Percentiles rank a stretch among this genome's conserved stretches.
phyloP scores from a whole-genome alignment of 768 basidiomycete species.

The Leccinellum luteum region DNA sequence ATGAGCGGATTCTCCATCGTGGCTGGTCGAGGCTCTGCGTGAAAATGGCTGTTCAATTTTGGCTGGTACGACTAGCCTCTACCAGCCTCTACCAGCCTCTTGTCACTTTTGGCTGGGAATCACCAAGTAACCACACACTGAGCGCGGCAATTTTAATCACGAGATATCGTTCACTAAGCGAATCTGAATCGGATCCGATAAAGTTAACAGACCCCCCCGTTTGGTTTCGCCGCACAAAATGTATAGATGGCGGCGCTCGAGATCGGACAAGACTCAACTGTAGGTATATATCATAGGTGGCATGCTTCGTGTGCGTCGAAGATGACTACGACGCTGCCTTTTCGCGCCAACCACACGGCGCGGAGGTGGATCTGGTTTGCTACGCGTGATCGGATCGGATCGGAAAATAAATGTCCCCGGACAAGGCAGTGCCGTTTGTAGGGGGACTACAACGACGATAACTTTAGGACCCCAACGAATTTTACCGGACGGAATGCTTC shows the following conservation, averaged over 20 bases:
- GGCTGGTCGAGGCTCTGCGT: too few species aligned
- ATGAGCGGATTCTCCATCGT: too few species aligned
- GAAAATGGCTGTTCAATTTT: too few species aligned
- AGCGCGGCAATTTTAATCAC: not conserved
- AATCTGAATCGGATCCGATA: not conserved
- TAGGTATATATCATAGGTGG: not conserved
- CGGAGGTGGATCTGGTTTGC: not conserved
- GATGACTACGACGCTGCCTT: not conserved
- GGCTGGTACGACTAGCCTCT: too few species aligned
- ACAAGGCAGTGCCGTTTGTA: not conserved
- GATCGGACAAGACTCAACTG: not conserved
- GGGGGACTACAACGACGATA: not conserved
- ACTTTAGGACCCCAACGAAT: too few species aligned
- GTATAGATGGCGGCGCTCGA: not conserved
- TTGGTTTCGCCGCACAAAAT: not conserved
- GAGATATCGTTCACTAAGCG: not conserved
- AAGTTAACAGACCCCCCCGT: not conserved
- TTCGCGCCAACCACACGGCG: not conserved
- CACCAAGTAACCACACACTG: not conserved
- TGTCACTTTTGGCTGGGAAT: too few species aligned
- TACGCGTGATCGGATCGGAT: not conserved
- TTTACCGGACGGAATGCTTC: too few species aligned
- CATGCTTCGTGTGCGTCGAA: not conserved
- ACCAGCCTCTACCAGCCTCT: too few species aligned
- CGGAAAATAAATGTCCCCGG: not conserved